Evolutionary conservation across 2,329 filamentous ascomycete species (phyloP).

Genomic region (Sporothrix protearum): DNA sequence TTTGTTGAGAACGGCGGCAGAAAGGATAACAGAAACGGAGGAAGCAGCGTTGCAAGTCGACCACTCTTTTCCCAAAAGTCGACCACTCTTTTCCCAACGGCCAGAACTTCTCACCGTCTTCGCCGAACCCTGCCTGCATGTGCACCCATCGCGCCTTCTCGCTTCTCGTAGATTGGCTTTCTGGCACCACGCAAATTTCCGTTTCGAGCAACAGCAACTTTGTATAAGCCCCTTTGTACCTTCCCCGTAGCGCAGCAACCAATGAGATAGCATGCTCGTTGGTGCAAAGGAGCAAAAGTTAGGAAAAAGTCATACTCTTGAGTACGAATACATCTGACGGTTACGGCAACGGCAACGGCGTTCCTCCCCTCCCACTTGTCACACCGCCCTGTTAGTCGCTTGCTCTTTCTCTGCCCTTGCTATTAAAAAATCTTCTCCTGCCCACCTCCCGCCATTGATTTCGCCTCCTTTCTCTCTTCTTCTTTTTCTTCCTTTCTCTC

Average conservation of each 20-base stretch:
- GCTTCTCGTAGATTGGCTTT: constrained; percentile 1
- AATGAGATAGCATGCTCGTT: not conserved
- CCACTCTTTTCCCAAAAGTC: not conserved
- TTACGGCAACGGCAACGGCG: not conserved
- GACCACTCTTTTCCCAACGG: constrained; percentile 17
- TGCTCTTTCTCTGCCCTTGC: constrained; percentile 1
- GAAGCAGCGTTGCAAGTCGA: not conserved
- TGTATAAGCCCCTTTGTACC: constrained; percentile 1
- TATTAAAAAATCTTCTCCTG: constrained; percentile 22
- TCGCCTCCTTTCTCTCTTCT: constrained; percentile 22
- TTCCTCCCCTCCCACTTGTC: constrained; percentile 20
- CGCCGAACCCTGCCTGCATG: not conserved
- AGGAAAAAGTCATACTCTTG: not conserved
- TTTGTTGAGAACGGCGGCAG: not conserved
- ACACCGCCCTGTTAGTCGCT: constrained; percentile 25
- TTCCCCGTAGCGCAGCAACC: constrained; percentile 22
- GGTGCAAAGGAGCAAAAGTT: not conserved
- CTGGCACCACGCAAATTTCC: constrained; percentile 15
- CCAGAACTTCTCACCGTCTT: constrained; percentile 19
- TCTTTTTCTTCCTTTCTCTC: constrained; percentile 21
- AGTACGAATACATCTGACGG: not conserved
- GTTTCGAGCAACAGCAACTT: not conserved
- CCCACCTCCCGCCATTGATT: constrained; percentile 12
- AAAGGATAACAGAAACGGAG: not conserved
- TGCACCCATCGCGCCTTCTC: not conserved